Evolutionary conservation across 495 filamentous ascomycete genomes (phyloP), one percentile per base, ranked within the genome.

Genomic region (Choiromyces venosus): DNA sequence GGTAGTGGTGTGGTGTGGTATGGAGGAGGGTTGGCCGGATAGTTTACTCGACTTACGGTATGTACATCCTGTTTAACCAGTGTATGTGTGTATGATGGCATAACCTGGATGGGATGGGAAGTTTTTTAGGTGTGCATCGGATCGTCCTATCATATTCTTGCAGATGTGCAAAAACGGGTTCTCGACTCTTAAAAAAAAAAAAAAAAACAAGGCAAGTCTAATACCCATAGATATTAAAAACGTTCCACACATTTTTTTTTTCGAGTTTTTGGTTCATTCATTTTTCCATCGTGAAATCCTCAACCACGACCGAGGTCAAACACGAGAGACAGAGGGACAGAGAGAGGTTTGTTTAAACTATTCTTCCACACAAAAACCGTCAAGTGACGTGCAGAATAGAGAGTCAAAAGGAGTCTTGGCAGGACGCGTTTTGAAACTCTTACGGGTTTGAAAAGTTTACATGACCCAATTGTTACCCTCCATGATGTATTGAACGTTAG

Each of bases 31-130:
- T 37, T 42, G 36, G 39, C 10, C 10, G 66, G 36, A 68, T 44
- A n/a, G 67, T 36, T 68, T 38, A 61, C 52, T 61, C 52, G 52
- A 61, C 52, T 61, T 61, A 61, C 52, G 25, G 52, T 16, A 61
- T 18, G 25, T 61, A 4, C 46, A 61, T 61, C 52, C 52, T 16
- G 12, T 61, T 29, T 61, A 33, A 61, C 52, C 52, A 33, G 25
- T 61, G 52, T 29, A 61, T 61, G 52, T 33, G 12, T 61, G 52
- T 29, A 61, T 61, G 52, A 61, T 61, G 25, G 52, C 52, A 61
- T 61, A 61, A 61, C 52, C 52, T 33, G 25, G 52, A 61, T 61
- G 52, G 52, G 25, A 33, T 61, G 52, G 52, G 25, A 5, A 29
- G 16, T 61, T 33, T 29, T 33, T 33, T 33, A 16, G 25, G 52